A percentile compares a stretch with the other conserved stretches of the same genome.
These are phyloP conservation scores for Funneliformis caledonium DNA, from an alignment of 371 early-diverging fungal genomes.

Conservation along the genomic window DNA sequence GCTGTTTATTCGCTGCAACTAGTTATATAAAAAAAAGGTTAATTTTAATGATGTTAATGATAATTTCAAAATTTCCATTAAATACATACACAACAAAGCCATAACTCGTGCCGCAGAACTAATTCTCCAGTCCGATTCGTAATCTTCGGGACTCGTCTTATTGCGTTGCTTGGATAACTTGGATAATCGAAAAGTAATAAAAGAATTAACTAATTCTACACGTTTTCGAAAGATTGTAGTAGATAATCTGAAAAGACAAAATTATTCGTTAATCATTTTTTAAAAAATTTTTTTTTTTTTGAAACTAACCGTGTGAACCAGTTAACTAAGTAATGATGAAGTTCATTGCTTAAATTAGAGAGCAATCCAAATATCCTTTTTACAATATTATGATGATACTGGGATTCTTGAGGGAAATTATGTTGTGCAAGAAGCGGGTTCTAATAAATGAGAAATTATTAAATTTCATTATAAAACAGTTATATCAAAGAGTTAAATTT, in stretches of 20 bases:
- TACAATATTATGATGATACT: constrained; percentile 73
- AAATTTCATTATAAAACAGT: background rate
- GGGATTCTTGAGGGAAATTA: constrained; percentile 66
- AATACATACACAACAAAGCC: constrained; percentile 76
- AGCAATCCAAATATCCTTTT: constrained; percentile 75
- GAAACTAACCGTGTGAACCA: constrained; percentile 71
- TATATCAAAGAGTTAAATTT: background rate
- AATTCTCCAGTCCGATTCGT: constrained; percentile 85
- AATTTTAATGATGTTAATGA: background rate
- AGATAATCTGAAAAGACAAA: constrained; percentile 54
- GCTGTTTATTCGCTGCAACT: constrained; percentile 72
- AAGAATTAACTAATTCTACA: constrained; percentile 79
- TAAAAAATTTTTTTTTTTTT: background rate
- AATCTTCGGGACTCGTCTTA: constrained; percentile 51
- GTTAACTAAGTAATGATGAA: constrained; percentile 76
- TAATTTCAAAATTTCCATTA: constrained; percentile 25
- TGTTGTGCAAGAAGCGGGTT: constrained; percentile 74
- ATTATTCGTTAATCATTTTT: background rate
- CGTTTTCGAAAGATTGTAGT: constrained; percentile 67
- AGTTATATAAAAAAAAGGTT: background rate
- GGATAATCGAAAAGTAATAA: constrained; percentile 77
- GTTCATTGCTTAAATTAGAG: constrained; percentile 73
- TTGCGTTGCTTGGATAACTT: constrained; percentile 59
- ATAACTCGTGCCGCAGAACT: constrained; percentile 86
- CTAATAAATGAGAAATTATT: constrained; percentile 43